These are phyloP conservation scores for Tetrapisispora taiwanensis DNA, from an alignment of 805 yeast species.

Conservation along the genomic window DNA sequence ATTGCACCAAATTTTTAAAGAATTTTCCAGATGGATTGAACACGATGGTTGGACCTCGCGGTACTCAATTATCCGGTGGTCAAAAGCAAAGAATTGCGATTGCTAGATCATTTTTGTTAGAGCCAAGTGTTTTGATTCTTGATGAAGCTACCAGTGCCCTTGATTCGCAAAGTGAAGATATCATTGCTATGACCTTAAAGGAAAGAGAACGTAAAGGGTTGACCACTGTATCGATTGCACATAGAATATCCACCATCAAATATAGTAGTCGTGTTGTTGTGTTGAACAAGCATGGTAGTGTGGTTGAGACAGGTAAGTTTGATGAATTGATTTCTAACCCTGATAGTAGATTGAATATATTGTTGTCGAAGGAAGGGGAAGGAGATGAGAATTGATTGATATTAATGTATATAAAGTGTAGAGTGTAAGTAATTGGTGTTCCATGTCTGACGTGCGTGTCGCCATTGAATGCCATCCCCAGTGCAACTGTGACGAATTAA, in stretches of 20 bases:
- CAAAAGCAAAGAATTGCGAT: constrained; percentile 89
- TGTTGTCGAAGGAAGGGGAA: constrained; percentile 27
- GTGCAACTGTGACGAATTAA: too few species aligned
- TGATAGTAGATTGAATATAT: constrained; percentile 27
- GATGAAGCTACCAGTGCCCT: constrained; percentile 95
- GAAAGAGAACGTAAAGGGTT: constrained; percentile 44
- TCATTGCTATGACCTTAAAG: constrained; percentile 64
- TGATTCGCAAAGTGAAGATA: constrained; percentile 79
- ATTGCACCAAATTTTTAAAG: constrained; percentile 56
- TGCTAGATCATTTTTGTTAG: constrained; percentile 73
- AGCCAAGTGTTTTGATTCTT: constrained; percentile 70
- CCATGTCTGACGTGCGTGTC: too few species aligned
- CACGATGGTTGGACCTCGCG: constrained; percentile 78
- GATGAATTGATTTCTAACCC: constrained; percentile 36
- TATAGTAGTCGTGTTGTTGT: constrained; percentile 77
- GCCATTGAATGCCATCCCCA: too few species aligned
- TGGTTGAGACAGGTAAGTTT: constrained; percentile 62
- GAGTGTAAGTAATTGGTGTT: too few species aligned
- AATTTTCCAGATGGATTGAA: constrained; percentile 76
- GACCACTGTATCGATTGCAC: constrained; percentile 86
- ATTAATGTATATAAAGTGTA: too few species aligned
- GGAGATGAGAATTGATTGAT: too few species aligned
- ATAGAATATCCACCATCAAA: constrained; percentile 77
- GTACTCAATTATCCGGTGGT: constrained; percentile 87
- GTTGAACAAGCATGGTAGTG: constrained; percentile 59